Conservation (phyloP, 2,329 filamentous ascomycete species). For the Cercospora zeina region DNA sequence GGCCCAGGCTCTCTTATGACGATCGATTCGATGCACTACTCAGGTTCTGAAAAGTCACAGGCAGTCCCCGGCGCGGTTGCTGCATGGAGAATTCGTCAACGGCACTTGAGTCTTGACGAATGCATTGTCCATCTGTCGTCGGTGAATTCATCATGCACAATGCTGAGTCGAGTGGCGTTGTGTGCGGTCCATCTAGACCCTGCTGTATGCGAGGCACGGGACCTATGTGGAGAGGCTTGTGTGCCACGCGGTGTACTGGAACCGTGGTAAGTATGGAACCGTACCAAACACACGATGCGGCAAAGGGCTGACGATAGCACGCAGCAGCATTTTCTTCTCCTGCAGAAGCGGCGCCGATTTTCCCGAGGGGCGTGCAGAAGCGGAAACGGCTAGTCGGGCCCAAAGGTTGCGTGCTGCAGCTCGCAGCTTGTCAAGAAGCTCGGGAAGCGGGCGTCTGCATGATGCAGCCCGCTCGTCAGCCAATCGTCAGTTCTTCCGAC, state of each 20-base stretch:
- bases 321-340: not conserved
- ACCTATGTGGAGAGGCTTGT: not conserved
- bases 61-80: not conserved
- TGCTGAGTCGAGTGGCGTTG: not conserved
- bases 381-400: not conserved
- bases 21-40: not conserved
- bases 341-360: not conserved
- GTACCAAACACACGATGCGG: not conserved
- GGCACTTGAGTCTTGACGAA: not conserved
- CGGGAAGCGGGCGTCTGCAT: not conserved
- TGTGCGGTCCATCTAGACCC: not conserved
- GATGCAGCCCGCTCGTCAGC: not conserved
- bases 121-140: not conserved
- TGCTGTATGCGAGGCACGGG: not conserved
- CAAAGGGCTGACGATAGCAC: not conserved
- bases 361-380: not conserved
- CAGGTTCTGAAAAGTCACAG: not conserved
- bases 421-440: not conserved
- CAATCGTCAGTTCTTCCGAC: constrained; percentile 1
- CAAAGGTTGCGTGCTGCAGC: not conserved
- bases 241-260: not conserved
- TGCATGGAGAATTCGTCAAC: not conserved
- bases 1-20: not conserved
- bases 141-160: not conserved
- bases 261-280: not conserved